A percentile compares a stretch with the other conserved stretches of the same genome.
Conservation (phyloP, 2,329 filamentous ascomycete species). For the Chalaropsis ovoidea region DNA sequence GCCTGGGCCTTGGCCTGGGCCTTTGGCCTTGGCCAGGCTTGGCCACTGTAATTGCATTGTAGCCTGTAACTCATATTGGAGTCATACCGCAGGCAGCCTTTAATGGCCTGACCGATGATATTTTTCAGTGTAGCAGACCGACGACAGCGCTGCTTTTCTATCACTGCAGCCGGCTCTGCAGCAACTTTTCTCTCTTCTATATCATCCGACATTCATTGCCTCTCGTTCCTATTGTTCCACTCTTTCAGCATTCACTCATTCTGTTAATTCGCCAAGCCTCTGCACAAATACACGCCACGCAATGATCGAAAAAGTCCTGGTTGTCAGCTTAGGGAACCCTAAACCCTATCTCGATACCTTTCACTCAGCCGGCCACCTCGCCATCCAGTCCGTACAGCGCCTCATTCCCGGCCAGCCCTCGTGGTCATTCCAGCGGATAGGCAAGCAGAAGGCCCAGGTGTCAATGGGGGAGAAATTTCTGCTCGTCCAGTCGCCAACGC, state of each 20-base stretch:
- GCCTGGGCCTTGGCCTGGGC: neutral
- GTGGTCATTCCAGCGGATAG: slow-evolving; percentile 41
- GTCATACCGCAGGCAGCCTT: too few relatives aligned
- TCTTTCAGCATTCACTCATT: neutral
- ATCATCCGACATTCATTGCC: neutral
- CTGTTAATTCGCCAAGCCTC: neutral
- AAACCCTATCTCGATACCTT: slow-evolving; percentile 63
- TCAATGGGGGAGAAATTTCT: slow-evolving; percentile 46
- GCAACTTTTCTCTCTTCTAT: neutral
- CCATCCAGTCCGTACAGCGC: slow-evolving; percentile 51
- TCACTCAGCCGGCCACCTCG: slow-evolving; percentile 77
- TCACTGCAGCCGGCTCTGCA: neutral
- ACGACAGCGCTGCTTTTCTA: neutral
- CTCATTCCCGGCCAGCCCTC: slow-evolving; percentile 40
- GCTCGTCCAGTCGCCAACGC: slow-evolving; percentile 61
- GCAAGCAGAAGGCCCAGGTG: slow-evolving; percentile 43
- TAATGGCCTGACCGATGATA: neutral
- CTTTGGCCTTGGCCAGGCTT: neutral
- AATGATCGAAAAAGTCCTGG: slow-evolving; percentile 47
- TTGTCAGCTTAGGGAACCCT: slow-evolving; percentile 84
- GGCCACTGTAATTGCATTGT: too few relatives aligned
- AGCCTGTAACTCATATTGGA: too few relatives aligned
- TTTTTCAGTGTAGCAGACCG: neutral
- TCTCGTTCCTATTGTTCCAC: neutral
- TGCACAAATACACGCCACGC: slow-evolving; percentile 30